Evolutionary conservation across 495 filamentous ascomycete species (phyloP).

Genomic region (Daldinia decipiens): DNA sequence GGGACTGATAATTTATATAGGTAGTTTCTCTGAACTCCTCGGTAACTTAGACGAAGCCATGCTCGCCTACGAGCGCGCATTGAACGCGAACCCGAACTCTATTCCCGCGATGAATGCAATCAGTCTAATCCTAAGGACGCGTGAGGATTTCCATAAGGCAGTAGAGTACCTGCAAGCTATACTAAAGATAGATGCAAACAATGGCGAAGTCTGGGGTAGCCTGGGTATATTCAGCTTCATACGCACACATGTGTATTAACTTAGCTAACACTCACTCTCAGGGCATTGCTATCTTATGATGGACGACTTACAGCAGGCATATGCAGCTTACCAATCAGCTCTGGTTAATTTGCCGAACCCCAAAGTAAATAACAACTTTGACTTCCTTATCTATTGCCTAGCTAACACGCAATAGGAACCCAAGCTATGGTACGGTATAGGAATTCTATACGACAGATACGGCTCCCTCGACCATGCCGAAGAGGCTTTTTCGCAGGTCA

Average conservation of each 20-base stretch:
- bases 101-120: slow-evolving; percentile 95
- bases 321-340: slow-evolving; percentile 96
- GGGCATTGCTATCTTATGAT: slow-evolving; percentile 99
- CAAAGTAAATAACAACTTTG: slow-evolving; percentile 69
- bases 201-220: slow-evolving; percentile 97
- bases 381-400: slow-evolving; percentile 5
- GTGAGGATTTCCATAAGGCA: slow-evolving; percentile 93
- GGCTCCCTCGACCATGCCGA: slow-evolving; percentile 97
- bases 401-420: slow-evolving; percentile 76
- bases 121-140: slow-evolving; percentile 86
- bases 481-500: slow-evolving; percentile 97
- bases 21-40: slow-evolving; percentile 85
- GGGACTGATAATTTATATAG: slow-evolving; percentile 59
- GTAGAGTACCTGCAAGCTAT: slow-evolving; percentile 94
- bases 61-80: slow-evolving; percentile 86
- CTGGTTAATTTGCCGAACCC: slow-evolving; percentile 93
- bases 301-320: slow-evolving; percentile 97
- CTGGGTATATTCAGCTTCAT: slow-evolving; percentile 68
- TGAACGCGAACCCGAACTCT: slow-evolving; percentile 88
- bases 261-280: slow-evolving; percentile 46
- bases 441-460: slow-evolving; percentile 97
- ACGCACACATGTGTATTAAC: slow-evolving; percentile 16
- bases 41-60: slow-evolving; percentile 89
- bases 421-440: slow-evolving; percentile 98
- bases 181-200: slow-evolving; percentile 85